Evolutionary conservation across 371 early-diverging fungal genomes (phyloP), one percentile per base, ranked within the genome.

Genomic region (Haplosporangium sp.): DNA sequence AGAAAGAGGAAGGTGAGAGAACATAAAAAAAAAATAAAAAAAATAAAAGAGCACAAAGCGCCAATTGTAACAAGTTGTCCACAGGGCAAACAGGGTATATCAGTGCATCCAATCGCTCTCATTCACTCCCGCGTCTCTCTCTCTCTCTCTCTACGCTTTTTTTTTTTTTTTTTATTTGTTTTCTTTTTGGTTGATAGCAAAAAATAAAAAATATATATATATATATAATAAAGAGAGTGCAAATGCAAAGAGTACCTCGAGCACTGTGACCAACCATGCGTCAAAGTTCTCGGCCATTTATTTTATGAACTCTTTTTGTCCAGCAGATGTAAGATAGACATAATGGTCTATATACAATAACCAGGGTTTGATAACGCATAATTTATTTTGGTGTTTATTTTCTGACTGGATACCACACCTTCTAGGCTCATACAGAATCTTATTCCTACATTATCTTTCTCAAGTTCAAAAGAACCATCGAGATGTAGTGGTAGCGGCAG

Each of bases 21-120:
- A 47, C 47, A 47, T 47, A n/a, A n/a, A 13, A 50, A 44, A 57
- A 19, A n/a, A 48, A 17, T 52, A 35, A 34, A 55, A 56, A 45
- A 34, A 40, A 55, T 11, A 58, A 57, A 27, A 15, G 42, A 53
- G 53, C 53, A 53, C 53, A 53, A 53, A 20, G 53, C 53, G 53
- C 53, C 53, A 53, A 53, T 53, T 53, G 53, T n/a, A n/a, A 17
- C 50, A 50, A 50, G 15, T 27, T 57, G 57, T 27, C 38, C n/a
- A 35, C 35, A 34, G 38, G 59, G 38, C 38, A 44, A 39, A n/a
- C 27, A 53, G 34, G 35, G 39, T n/a, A 35, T n/a, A 39, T 20
- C 53, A 8, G 11, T 47, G 47, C 34, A 53, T 53, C 61, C 53
- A 53, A 53, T 53, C 53, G 53, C 53, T 53, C 53, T 53, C 27